phyloP scores from a whole-genome alignment of 441 rosid genomes.

The Euphorbia celastroides region DNA sequence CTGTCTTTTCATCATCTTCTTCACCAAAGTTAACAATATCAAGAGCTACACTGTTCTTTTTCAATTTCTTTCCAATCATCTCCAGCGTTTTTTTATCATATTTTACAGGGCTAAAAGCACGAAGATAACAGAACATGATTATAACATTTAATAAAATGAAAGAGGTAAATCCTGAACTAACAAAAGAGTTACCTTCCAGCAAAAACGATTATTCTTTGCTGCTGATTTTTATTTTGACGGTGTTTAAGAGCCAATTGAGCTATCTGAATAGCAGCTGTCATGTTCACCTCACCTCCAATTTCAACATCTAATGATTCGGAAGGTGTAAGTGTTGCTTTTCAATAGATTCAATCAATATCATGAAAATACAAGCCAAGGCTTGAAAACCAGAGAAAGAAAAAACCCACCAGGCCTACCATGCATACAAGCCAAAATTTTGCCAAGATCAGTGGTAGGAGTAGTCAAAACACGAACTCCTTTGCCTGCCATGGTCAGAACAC shows the following conservation, averaged over 20 bases:
- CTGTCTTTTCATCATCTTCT: slow-evolving; percentile 79
- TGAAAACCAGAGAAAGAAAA: no score
- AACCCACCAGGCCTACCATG: slow-evolving; percentile 49
- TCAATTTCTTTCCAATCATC: slow-evolving; percentile 78
- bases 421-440: slow-evolving; percentile 84
- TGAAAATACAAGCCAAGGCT: no score
- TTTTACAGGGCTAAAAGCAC: slow-evolving; percentile 56
- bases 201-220: slow-evolving; percentile 83
- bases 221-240: slow-evolving; percentile 94
- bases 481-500: slow-evolving; percentile 82
- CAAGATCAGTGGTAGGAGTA: slow-evolving; percentile 90
- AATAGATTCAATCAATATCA: neutral
- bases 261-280: slow-evolving; percentile 72
- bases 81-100: slow-evolving; percentile 78
- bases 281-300: slow-evolving; percentile 85
- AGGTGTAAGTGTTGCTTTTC: neutral
- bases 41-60: slow-evolving; percentile 88
- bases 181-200: slow-evolving; percentile 68
- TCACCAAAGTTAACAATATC: slow-evolving; percentile 91
- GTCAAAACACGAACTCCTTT: slow-evolving; percentile 84
- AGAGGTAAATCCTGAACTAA: slow-evolving; percentile 7
- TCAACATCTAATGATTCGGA: slow-evolving; percentile 50
- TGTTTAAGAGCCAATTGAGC: slow-evolving; percentile 97
- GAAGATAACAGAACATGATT: slow-evolving; percentile 13
- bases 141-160: slow-evolving; percentile 15